Base-by-base conservation (phyloP, 164 flowering plant species). In the Litsea cubeba region DNA sequence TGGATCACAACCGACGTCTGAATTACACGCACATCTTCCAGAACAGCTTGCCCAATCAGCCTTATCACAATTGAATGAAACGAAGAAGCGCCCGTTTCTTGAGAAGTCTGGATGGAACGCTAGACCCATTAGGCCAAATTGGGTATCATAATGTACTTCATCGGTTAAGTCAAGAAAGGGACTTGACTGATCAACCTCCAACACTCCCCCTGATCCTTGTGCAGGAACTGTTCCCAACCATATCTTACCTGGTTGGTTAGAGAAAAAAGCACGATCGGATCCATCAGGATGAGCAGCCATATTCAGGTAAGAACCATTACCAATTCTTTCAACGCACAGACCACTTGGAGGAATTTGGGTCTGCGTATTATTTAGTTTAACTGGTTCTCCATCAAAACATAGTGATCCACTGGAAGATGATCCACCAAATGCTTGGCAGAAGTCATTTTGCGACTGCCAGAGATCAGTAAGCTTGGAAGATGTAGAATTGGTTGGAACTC, bases 261-360 rank as follows among this genome's bases (percentile, higher is more conserved):
- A 70, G 72, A 93, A 86, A 81, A 95, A 91, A 17, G 88, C 92
- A 24, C 91, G 93, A 76, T 84, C 83, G 12, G 97, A 89, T 10
- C 98, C 94, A 82, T 95, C 93, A 20, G 97, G 95, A 81, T 95
- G 99, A 69, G 90, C 78, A 70, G 77, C 94, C 98, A 95, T 93
- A 76, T 83, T 82, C 54, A 95, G 87, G 78, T 86, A 95, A 65
- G 91, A 75, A 18, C 90, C 96, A 81, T 90, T 91, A 5, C 89
- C 91, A 18, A 95, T 84, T 82, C 86, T 90, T 89, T 95, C 97
- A 51, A 93, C 82, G 84, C 99, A 95, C 71, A 91, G 54, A 2
- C 98, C 98, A 54, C 46, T 77, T 51, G 91, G 93, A 12, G 88
- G 83, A 54, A 54, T 72, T 22, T 81, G 83, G 18, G 79, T 46